These are phyloP conservation scores for Volvox carteri DNA, from an alignment of 163 green algal species.

Conservation along the genomic window DNA sequence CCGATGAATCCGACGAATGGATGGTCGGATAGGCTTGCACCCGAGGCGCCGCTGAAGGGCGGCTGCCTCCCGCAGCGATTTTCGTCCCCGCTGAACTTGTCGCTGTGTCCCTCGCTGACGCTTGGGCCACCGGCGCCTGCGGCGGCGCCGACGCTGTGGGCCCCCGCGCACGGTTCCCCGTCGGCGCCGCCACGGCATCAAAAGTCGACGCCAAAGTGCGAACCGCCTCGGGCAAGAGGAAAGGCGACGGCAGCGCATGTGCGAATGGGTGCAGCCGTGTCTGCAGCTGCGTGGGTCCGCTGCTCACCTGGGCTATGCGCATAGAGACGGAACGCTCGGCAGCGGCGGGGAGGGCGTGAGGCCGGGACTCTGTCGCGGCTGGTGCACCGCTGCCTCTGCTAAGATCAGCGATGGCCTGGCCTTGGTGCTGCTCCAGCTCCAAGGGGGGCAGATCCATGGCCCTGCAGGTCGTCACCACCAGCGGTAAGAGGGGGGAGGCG, in stretches of 20 bases:
- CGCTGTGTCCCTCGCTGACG: no score
- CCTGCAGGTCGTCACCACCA: neutral
- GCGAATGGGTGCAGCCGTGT: neutral
- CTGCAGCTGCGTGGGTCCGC: neutral
- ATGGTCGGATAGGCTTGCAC: neutral
- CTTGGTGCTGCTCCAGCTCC: neutral
- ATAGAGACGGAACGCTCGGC: neutral
- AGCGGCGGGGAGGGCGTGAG: neutral
- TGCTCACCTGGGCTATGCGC: neutral
- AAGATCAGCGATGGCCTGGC: no score
- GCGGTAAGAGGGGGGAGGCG: neutral
- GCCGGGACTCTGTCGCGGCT: neutral
- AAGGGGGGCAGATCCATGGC: neutral
- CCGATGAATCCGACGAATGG: slow-evolving; percentile 1
- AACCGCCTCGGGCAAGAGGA: neutral
- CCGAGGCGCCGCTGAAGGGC: neutral
- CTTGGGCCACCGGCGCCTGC: neutral
- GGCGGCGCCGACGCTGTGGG: neutral
- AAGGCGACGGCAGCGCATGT: neutral
- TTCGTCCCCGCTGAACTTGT: no score
- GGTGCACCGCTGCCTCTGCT: neutral
- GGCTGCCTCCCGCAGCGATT: neutral
- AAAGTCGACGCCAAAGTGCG: slow-evolving; percentile 9
- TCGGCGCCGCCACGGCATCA: neutral
- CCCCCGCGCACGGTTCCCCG: neutral